Percentiles rank a stretch among this genome's conserved stretches.
Evolutionary conservation across 768 basidiomycete genomes (phyloP).

Genomic region (Agaricus sinodeliciosus): DNA sequence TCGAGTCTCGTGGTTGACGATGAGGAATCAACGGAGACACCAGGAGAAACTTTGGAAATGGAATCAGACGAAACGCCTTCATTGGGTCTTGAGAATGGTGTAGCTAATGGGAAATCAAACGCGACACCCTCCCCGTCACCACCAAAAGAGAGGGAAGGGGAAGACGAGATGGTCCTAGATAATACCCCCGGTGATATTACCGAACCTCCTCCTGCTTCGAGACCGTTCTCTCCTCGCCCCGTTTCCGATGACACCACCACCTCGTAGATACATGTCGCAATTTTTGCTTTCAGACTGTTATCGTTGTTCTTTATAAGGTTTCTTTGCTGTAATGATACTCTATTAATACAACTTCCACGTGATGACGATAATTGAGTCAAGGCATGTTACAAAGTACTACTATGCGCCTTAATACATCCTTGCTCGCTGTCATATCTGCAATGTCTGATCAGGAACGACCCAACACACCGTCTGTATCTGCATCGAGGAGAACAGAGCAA

Average conservation of each 20-base stretch:
- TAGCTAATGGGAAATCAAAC: background rate
- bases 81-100: conserved; percentile 2
- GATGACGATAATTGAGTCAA: background rate
- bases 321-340: background rate
- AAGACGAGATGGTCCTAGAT: conserved; percentile 4
- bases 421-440: background rate
- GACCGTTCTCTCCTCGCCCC: background rate
- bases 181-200: background rate
- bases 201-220: background rate
- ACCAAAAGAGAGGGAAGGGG: conserved; percentile 2
- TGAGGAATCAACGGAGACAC: conserved; percentile 7
- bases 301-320: conserved; percentile 1
- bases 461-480: conserved; percentile 34
- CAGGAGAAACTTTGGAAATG: conserved; percentile 21
- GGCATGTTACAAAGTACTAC: background rate
- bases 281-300: background rate
- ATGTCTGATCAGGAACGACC: conserved; percentile 24
- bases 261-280: background rate
- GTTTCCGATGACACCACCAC: background rate
- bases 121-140: background rate
- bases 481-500: conserved; percentile 14
- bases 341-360: too few species aligned
- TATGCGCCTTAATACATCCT: background rate
- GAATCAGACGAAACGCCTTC: conserved; percentile 28
- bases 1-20: conserved; percentile 1